These are phyloP conservation scores for Ottelia alismoides DNA, from an alignment of 106 monocot species.

Conservation along the genomic window DNA sequence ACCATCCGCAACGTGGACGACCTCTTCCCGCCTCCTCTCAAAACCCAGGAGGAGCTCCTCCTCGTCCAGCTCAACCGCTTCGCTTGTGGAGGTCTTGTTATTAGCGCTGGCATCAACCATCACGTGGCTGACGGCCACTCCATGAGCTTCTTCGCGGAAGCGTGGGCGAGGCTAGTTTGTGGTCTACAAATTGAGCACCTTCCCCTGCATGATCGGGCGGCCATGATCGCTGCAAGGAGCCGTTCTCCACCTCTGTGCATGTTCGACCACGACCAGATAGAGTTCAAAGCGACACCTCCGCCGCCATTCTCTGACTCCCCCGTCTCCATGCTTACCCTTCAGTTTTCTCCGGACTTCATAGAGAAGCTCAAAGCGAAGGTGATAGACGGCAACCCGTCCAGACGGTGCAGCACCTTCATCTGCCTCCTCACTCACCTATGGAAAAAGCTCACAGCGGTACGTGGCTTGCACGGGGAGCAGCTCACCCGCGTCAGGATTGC, in stretches of 20 bases:
- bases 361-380: slow-evolving; percentile 1
- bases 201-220: slow-evolving; percentile 2
- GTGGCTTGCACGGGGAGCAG: too few relatives aligned
- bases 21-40: too few relatives aligned
- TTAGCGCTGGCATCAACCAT: neutral
- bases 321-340: neutral
- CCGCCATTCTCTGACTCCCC: neutral
- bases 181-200: neutral
- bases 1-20: too few relatives aligned
- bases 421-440: slow-evolving; percentile 7
- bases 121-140: slow-evolving; percentile 2
- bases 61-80: too few relatives aligned
- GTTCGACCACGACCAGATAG: slow-evolving; percentile 5
- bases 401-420: slow-evolving; percentile 7
- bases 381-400: neutral
- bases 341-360: neutral
- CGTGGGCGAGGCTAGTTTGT: slow-evolving; percentile 1
- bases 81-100: slow-evolving; percentile 7
- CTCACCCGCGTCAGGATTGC: too few relatives aligned
- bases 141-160: neutral
- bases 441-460: too few relatives aligned
- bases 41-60: slow-evolving; percentile 5
- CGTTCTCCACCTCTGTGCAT: neutral
- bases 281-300: too few relatives aligned
- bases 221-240: slow-evolving; percentile 2